A percentile compares a stretch with the other conserved stretches of the same genome.
phyloP scores from a whole-genome alignment of 176 grass and related monocot species.

The Oryza longistaminata region DNA sequence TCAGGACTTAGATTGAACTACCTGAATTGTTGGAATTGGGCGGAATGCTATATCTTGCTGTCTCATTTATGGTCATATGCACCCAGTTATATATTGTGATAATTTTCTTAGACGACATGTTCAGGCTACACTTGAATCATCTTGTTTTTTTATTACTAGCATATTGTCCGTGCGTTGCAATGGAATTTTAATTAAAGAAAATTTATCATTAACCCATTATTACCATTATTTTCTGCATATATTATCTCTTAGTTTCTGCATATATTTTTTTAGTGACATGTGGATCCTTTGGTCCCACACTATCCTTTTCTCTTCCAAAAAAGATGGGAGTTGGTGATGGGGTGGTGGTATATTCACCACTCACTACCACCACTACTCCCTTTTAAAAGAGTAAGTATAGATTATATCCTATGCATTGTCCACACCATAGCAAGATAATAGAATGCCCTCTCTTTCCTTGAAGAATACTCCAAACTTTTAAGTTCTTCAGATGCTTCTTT shows the following conservation, averaged over 20 bases:
- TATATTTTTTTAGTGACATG: no score
- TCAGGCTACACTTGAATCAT: background rate
- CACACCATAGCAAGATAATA: background rate
- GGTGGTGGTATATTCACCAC: no score
- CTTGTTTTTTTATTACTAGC: background rate
- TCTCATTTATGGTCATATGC: slow-evolving; percentile 8
- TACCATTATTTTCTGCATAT: no score
- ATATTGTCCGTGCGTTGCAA: no score
- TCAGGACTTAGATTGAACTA: background rate
- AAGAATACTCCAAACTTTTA: background rate
- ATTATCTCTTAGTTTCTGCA: no score
- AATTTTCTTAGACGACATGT: slow-evolving; percentile 17
- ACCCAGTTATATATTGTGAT: background rate
- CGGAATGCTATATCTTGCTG: slow-evolving; percentile 10
- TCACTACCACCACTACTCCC: no score
- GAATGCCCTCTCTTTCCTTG: background rate
- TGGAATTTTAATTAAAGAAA: no score
- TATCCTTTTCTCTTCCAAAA: no score
- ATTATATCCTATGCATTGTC: background rate
- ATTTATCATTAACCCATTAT: no score
- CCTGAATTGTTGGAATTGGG: background rate
- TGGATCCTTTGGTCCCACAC: no score
- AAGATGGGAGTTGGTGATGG: no score
- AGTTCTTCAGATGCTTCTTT: slow-evolving; percentile 17
- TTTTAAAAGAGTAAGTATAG: no score